phyloP scores from a whole-genome alignment of 192 early-diverging fungal genomes.

The Backusella mclennaniae region DNA sequence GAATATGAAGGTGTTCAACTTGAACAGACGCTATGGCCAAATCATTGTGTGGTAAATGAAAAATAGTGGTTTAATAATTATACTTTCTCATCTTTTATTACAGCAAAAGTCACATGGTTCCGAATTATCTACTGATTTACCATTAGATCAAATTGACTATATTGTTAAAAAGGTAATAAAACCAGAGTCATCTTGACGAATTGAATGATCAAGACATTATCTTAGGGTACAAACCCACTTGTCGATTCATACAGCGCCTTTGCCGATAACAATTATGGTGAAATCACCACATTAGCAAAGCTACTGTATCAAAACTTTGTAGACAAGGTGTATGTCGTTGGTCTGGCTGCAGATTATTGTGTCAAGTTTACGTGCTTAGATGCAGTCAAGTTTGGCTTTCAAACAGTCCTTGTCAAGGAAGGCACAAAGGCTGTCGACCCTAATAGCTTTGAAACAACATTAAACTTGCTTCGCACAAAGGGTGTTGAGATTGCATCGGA shows the following conservation, averaged over 20 bases:
- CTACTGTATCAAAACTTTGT: constrained; percentile 17
- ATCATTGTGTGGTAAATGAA: constrained; percentile 33
- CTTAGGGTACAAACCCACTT: constrained; percentile 16
- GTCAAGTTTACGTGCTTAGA: constrained; percentile 32
- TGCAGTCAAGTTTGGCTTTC: constrained; percentile 35
- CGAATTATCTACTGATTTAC: not conserved
- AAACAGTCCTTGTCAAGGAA: constrained; percentile 25
- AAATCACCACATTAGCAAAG: constrained; percentile 25
- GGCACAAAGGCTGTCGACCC: constrained; percentile 17
- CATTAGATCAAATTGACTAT: not conserved
- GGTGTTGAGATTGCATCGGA: constrained; percentile 7
- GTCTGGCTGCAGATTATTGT: constrained; percentile 29
- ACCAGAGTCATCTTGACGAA: not conserved
- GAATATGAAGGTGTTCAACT: constrained; percentile 12
- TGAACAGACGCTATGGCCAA: constrained; percentile 26
- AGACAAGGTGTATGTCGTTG: constrained; percentile 17
- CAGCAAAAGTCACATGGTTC: constrained; percentile 27
- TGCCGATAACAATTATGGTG: constrained; percentile 26
- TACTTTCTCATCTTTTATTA: not conserved
- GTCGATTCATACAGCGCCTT: constrained; percentile 38
- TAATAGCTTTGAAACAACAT: constrained; percentile 1
- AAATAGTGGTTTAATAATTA: no score
- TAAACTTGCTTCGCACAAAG: not conserved
- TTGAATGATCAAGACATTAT: not conserved
- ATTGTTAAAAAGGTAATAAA: constrained; percentile 21